Evolutionary conservation across 2,329 filamentous ascomycete genomes (phyloP), one percentile per base, ranked within the genome.

Genomic region (Cercospora sesami): DNA sequence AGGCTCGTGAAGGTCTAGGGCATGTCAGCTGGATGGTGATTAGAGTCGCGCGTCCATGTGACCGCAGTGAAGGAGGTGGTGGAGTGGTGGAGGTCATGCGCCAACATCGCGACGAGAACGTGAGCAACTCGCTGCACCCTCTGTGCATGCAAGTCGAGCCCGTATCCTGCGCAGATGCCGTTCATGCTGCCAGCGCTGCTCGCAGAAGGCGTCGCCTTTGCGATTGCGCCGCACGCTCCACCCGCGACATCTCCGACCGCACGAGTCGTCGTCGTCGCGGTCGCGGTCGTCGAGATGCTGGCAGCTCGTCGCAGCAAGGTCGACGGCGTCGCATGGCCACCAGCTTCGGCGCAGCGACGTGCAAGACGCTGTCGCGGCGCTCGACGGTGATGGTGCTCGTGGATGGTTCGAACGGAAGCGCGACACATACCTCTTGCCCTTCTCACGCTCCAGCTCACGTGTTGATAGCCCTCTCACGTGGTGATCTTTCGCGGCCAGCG

Each of bases 1-100:
- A 5, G 7, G 21, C 48, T 23, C 21, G 48, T 16, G 26, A 28
- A 28, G 51, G 60, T 58, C n/a, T 53, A 51, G 58, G 42, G 60
- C 65, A 67, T 57, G 55, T 67, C 45, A 67, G 65, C 65, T 67
- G 36, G 36, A 42, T 42, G 21, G 65, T 60, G 64, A 66, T 66
- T 48, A 65, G 31, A 28, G 7, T 48, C 65, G 53, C 60, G 65
- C 51, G 65, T 33, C 45, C 64, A 66, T 66, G 64, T 66, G 64
- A 66, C 36, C 45, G 45, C 18, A 42, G 31, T 30, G 39, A 45
- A 30, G 53, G 16, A 28, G 53, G 53, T 58, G 53, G 53, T 58
- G 45, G 45, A 23, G 45, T 42, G 33, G 12, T 31, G 39, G 5
- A 31, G 60, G 60, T 63, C 60, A 63, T 63, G 60, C 60, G 60